Conservation (phyloP, 352 stramenopile genomes). For the Saprolegnia parasitica region DNA sequence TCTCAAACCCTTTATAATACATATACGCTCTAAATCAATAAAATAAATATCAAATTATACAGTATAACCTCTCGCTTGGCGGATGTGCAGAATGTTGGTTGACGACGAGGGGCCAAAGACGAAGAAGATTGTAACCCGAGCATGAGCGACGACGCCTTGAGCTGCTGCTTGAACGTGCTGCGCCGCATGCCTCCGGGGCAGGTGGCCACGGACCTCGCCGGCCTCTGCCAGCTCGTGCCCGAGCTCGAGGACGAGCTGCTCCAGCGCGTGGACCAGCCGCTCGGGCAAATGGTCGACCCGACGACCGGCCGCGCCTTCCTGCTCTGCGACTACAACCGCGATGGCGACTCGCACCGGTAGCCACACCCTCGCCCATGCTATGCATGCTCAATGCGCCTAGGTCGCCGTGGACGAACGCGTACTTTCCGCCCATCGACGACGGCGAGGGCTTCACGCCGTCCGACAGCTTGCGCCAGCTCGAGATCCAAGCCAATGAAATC, state of each 20-base stretch:
- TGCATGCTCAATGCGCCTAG: slow-evolving; percentile 27
- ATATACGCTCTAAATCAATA: background rate
- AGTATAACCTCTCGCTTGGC: background rate
- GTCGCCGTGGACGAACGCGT: slow-evolving; percentile 93
- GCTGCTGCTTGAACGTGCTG: slow-evolving; percentile 84
- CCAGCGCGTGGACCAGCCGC: slow-evolving; percentile 89
- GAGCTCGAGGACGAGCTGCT: slow-evolving; percentile 87
- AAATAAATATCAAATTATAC: background rate
- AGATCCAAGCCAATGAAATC: slow-evolving; percentile 93
- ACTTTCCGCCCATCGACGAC: slow-evolving; percentile 67
- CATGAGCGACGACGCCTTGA: slow-evolving; percentile 39
- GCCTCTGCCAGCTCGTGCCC: slow-evolving; percentile 76
- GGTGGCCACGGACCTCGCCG: slow-evolving; percentile 79
- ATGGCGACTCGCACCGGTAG: slow-evolving; percentile 85
- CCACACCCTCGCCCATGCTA: background rate
- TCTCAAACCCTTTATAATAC: too few relatives aligned
- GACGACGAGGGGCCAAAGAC: background rate
- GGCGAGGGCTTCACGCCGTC: slow-evolving; percentile 88
- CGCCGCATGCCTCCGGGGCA: slow-evolving; percentile 83
- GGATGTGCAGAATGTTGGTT: background rate
- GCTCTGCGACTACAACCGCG: slow-evolving; percentile 94
- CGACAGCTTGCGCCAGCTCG: slow-evolving; percentile 83
- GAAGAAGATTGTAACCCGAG: background rate
- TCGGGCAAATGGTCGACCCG: slow-evolving; percentile 83
- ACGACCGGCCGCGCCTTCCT: slow-evolving; percentile 88